Evolutionary conservation across 768 basidiomycete species (phyloP).

Genomic region (Rhizopogon vinicolor): DNA sequence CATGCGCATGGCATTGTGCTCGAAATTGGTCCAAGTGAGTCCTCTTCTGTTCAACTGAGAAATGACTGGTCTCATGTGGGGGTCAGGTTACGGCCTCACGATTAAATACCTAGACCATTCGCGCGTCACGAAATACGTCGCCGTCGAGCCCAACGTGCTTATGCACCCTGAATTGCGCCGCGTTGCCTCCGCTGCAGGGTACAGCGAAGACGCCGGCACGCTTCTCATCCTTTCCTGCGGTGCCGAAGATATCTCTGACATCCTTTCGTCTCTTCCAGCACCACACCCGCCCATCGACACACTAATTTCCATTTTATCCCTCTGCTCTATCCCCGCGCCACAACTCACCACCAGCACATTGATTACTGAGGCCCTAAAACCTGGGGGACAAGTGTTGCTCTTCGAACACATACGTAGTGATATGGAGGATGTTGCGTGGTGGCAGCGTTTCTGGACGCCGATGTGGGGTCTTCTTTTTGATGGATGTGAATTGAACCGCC

Average conservation of each 20-base stretch:
- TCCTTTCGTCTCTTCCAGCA: constrained; percentile 36
- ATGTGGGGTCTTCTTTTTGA: constrained; percentile 57
- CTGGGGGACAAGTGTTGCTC: constrained; percentile 61
- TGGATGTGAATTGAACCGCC: constrained; percentile 46
- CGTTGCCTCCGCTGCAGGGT: constrained; percentile 47
- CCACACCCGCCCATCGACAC: constrained; percentile 46
- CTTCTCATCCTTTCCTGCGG: constrained; percentile 59
- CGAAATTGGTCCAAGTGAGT: constrained; percentile 63
- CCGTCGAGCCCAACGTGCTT: constrained; percentile 62
- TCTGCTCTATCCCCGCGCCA: constrained; percentile 63
- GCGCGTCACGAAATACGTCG: constrained; percentile 60
- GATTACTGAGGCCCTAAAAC: constrained; percentile 48
- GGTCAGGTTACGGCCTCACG: constrained; percentile 42
- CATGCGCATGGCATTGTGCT: constrained; percentile 58
- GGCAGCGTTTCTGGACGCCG: constrained; percentile 73
- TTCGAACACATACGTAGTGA: constrained; percentile 68
- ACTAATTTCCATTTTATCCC: constrained; percentile 56
- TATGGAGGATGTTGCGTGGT: constrained; percentile 52
- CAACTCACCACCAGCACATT: constrained; percentile 42
- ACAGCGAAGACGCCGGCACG: constrained; percentile 44
- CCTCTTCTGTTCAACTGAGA: not conserved
- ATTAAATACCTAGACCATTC: constrained; percentile 52
- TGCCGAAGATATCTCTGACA: constrained; percentile 51
- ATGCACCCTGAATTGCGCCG: constrained; percentile 58
- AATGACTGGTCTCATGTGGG: not conserved